These are phyloP conservation scores for Didymellaceae sp. DNA, from an alignment of 2,329 filamentous ascomycete genomes.

Conservation along the genomic window DNA sequence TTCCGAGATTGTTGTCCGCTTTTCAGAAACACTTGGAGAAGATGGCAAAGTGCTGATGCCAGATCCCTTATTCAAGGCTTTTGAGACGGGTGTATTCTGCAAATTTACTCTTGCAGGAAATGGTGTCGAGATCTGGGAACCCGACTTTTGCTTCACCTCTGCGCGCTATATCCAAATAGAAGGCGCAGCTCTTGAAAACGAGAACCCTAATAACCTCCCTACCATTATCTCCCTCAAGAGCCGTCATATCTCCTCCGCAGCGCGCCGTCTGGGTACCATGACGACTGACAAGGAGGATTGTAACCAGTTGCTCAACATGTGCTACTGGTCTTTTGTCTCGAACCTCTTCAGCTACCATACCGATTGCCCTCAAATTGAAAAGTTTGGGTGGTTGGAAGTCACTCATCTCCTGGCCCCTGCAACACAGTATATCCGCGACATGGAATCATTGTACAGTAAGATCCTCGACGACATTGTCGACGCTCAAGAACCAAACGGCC, in stretches of 20 bases:
- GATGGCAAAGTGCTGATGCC: constrained; percentile 51
- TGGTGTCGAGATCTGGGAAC: constrained; percentile 46
- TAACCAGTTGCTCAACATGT: constrained; percentile 53
- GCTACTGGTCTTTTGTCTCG: constrained; percentile 53
- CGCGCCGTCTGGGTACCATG: constrained; percentile 46
- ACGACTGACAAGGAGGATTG: constrained; percentile 52
- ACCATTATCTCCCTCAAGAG: constrained; percentile 46
- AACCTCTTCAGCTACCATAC: constrained; percentile 53
- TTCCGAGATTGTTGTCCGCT: constrained; percentile 39
- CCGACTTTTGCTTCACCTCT: constrained; percentile 53
- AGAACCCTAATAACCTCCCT: constrained; percentile 29
- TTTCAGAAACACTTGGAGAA: constrained; percentile 40
- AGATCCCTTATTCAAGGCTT: constrained; percentile 50
- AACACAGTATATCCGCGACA: constrained; percentile 56
- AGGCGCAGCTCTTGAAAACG: constrained; percentile 40
- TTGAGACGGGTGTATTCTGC: constrained; percentile 50
- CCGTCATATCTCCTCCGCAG: constrained; percentile 51
- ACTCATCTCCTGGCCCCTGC: constrained; percentile 55
- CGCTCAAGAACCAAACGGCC: constrained; percentile 53
- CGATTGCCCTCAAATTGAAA: constrained; percentile 48
- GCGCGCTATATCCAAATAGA: constrained; percentile 53
- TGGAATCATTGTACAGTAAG: constrained; percentile 56
- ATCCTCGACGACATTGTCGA: constrained; percentile 57
- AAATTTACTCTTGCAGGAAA: constrained; percentile 46
- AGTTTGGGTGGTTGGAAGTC: constrained; percentile 59